These are phyloP conservation scores for Pelargonium hybrid DNA, from an alignment of 441 rosid genomes.

Conservation along the genomic window DNA sequence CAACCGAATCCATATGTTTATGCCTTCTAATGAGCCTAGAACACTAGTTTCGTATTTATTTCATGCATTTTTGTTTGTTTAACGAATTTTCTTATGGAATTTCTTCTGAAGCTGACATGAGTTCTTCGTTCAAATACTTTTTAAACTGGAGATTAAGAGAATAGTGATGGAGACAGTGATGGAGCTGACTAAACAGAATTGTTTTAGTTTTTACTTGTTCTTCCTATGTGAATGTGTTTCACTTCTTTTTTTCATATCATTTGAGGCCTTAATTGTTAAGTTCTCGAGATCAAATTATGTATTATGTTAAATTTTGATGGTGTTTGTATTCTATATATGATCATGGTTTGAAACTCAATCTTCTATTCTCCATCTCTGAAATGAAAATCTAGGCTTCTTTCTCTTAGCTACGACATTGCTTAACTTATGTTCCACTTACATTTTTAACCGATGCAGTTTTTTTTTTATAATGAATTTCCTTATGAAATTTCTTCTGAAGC, in stretches of 20 bases:
- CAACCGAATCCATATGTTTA: neutral
- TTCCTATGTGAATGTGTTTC: neutral
- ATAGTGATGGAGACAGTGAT: neutral
- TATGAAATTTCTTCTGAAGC: neutral
- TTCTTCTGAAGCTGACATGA: neutral
- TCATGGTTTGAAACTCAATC: neutral
- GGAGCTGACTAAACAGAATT: neutral
- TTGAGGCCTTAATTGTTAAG: neutral
- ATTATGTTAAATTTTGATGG: neutral
- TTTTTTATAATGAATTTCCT: neutral
- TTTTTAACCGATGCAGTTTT: neutral
- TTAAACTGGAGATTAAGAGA: neutral
- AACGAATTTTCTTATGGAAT: neutral
- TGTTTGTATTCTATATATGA: too few species aligned
- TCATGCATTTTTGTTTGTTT: neutral
- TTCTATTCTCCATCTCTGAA: neutral
- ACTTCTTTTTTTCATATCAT: neutral
- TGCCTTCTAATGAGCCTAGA: neutral
- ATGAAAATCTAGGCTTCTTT: neutral
- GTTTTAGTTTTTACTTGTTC: neutral
- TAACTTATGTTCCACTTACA: neutral
- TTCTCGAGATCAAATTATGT: neutral
- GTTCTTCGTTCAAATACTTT: neutral
- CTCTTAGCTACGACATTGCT: too few species aligned
- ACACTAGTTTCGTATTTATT: neutral